Conservation (phyloP, 345 rosid species). For the Erucastrum elatum region DNA sequence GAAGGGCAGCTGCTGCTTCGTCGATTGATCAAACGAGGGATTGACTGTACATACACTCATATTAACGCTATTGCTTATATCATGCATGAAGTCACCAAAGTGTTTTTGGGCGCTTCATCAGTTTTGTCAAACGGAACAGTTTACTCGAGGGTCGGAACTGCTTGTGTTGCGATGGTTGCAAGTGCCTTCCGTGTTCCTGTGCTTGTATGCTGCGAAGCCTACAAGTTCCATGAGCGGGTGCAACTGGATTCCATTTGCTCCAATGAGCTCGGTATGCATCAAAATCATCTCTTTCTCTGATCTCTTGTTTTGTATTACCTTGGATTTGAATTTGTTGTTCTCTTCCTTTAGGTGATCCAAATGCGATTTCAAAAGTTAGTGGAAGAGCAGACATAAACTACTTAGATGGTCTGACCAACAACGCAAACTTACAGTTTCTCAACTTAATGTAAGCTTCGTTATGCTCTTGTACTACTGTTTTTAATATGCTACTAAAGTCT, state of each 20-base stretch:
- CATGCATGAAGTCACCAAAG: conserved; percentile 93
- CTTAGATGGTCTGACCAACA: conserved; percentile 55
- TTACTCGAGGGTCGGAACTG: conserved; percentile 93
- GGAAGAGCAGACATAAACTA: conserved; percentile 65
- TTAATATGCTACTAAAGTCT: conserved; percentile 22
- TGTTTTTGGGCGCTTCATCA: conserved; percentile 91
- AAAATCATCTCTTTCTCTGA: neutral
- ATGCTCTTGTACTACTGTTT: neutral
- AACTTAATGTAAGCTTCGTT: conserved; percentile 62
- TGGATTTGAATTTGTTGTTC: neutral
- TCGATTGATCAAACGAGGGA: conserved; percentile 82
- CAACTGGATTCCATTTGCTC: conserved; percentile 94
- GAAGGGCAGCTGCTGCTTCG: conserved; percentile 85
- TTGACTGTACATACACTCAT: conserved; percentile 81
- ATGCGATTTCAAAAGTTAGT: conserved; percentile 71
- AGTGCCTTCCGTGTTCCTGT: conserved; percentile 81
- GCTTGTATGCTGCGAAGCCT: conserved; percentile 93
- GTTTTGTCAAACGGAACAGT: conserved; percentile 96
- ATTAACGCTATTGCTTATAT: conserved; percentile 88
- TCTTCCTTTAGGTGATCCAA: conserved; percentile 75
- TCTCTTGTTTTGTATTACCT: no score
- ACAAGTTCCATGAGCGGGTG: conserved; percentile 94
- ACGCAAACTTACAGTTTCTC: conserved; percentile 73
- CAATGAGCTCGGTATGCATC: conserved; percentile 82
- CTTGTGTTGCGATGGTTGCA: conserved; percentile 96